Evolutionary conservation across 768 basidiomycete species (phyloP), one percentile per base, ranked within the genome.

Genomic region (Rhodosporidiobolus sp.): DNA sequence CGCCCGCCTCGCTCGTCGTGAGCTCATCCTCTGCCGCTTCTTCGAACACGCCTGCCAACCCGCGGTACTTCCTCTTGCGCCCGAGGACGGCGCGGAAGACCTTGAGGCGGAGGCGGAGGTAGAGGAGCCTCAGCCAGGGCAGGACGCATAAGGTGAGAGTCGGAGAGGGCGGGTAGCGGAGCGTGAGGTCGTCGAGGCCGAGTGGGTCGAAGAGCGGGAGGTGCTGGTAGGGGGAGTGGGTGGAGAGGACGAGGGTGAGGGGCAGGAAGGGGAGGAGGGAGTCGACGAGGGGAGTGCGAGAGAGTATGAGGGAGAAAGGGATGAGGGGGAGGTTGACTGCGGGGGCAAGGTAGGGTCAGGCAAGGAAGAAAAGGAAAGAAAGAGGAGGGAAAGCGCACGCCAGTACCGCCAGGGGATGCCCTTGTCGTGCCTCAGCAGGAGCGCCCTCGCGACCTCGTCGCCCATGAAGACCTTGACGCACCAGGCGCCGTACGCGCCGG

Each of bases 191-290:
- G 49, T 65, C 60, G 49, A 78, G 65, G 7, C 65, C 62, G 63
- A 65, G 53, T 0, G 70, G 73, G 54, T 76, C 67, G 28, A 53
- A 52, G 14, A 58, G 38, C 1, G 63, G 28, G 28, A 28, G n/a
- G 22, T 48, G 48, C 19, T 65, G 14, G 59, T 65, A 50, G 28
- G 67, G 48, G 1, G 68, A 48, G 48, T 50, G 49, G 30, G 63
- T 34, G 24, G 70, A 72, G 67, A 77, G 67, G 59, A 73, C 69
- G 34, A 76, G 72, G 49, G 70, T 72, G 48, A 76, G 71, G 19
- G 75, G 77, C 19, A 78, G 73, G 66, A 76, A 78, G 54, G 77
- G 76, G 30, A 78, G 71, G 63, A 78, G 69, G n/a, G 77, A 74
- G 67, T 78, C 77, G 67, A 78, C 71, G 16, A 78, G 46, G n/a